Evolutionary conservation across 2,329 filamentous ascomycete species (phyloP), one percentile per base, ranked within the genome.

Genomic region (Alternaria gansuensis): DNA sequence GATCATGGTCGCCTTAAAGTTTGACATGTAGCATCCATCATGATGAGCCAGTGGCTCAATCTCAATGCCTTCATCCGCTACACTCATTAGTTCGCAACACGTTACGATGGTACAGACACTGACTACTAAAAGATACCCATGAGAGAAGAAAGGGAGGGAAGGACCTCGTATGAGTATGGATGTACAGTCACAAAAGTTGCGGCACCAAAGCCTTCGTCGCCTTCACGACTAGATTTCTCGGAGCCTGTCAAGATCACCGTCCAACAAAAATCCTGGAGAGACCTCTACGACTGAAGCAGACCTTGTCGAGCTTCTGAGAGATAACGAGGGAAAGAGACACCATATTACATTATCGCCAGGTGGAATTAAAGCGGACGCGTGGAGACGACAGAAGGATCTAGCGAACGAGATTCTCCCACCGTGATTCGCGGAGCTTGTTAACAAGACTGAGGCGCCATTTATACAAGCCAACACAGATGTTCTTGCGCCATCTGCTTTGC

Each of bases 391-490:
- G 50, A 77, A 76, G 51, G 31, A 49, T 3, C 53, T 63, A 4
- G 77, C 77, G 7, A 59, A 58, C 2, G 57, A 74, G 2, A 46
- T 66, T 8, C 39, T 82, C 11, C 73, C 78, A 1, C 66, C 73
- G 2, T 78, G 78, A 11, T 78, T 79, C 37, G 75, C 76, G 0
- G 77, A 81, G 39, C 56, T 81, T 8, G 72, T 83, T 1, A 36
- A 61, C 1, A 78, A 77, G 49, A 80, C 77, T 0, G 34, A 69
- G n/a, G 64, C 71, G 5, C 79, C 80, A 0, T 82, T 82, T 56
- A 70, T 83, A 6, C 79, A 80, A 21, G 79, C 78, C 29, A 76
- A 82, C 37, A 80, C 73, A 29, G 81, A 83, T 51, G 74, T 77
- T 0, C 65, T 79, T 4, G 71, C 74, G 24, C 67, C 72, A 0